Base-by-base conservation (phyloP, 345 rosid genomes). In the Euclidium syriacum region DNA sequence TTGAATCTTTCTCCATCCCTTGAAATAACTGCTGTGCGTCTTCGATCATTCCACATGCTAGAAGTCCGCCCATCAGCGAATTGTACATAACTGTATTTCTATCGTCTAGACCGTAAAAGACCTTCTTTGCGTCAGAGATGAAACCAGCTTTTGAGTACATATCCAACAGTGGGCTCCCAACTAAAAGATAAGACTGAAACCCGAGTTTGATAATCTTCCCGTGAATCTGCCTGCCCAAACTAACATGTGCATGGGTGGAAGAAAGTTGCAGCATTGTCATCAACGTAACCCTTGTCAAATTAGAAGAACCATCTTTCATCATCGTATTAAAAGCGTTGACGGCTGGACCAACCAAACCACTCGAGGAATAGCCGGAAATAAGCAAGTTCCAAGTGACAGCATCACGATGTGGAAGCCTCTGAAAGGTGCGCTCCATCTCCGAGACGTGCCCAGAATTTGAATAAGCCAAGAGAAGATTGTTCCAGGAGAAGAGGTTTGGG, bases 341-440 rank as follows among this genome's bases (percentile, higher is more conserved):
- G 0, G 95, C 86, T 55, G 74, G 83, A 20, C 35, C 14, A 40
- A 80, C 75, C 53, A 71, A 49, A 15, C 88, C 88, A 29, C 34
- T 68, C 61, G 66, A 35, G 0, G 83, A 84, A 26, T 87, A 85
- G 17, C 96, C 96, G 0, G 87, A 83, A 62, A 94, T 83, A 58
- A 87, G 74, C 42, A 85, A 66, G 72, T 87, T 94, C 99, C 96
- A 92, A 20, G 96, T 75, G 68, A 87, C 87, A 40, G 76, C 82
- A 61, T 90, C 95, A 36, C 75, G 81, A n/a, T 2, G 30, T 7
- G 92, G 88, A 84, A 90, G 84, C 72, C 20, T 69, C 29, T 53
- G 16, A 26, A 94, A 94, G 18, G 75, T 59, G 30, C 75, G 70
- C 17, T 67, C 71, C 96, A 84, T 77, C 55, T 75, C 56, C 1